Evolutionary conservation across 2,329 filamentous ascomycete genomes (phyloP), one percentile per base, ranked within the genome.

Genomic region (Zasmidium citrigriseum): DNA sequence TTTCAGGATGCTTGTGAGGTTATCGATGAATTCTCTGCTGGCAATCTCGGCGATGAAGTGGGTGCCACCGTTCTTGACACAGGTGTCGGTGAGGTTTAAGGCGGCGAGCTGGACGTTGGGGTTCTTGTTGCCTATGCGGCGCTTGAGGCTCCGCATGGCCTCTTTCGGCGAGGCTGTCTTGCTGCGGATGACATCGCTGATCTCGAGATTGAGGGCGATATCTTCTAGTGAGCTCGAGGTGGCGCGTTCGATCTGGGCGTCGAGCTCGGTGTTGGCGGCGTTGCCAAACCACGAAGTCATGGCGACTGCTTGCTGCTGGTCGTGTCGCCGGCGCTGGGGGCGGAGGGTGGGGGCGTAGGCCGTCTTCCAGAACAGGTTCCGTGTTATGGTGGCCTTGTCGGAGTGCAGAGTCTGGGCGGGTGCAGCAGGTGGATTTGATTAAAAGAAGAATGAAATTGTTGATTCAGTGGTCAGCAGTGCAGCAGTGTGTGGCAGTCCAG

Each of bases 101-200:
- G 95, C 90, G 68, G 93, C 95, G 34, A 99, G 82, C 79, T 99
- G 95, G 34, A 95, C 88, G 75, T 99, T 99, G 34, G 95, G 95
- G 72, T 99, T 99, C 82, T 93, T 96, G 82, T 96, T 92, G 77
- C 91, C 92, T 80, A 99, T 92, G 74, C 95, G 88, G 73, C 87
- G 87, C 80, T 97, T 98, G 70, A 99, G 81, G 46, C 91, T 93
- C 74, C 92, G 90, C 95, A 99, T 99, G 62, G 95, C 95, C 77
- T 99, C 95, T 77, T 93, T 97, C 54, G 95, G 93, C 75, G 93
- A 92, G 52, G 99, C 93, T 18, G 92, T 96, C 81, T 98, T 98
- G 71, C 93, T 98, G 69, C 95, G 87, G 76, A 99, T 97, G 68
- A 96, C 82, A 79, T 99, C 95, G 75, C 93, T 97, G 69, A 99